Evolutionary conservation across 2,329 filamentous ascomycete genomes (phyloP).

Genomic region (Colletotrichum sp.): DNA sequence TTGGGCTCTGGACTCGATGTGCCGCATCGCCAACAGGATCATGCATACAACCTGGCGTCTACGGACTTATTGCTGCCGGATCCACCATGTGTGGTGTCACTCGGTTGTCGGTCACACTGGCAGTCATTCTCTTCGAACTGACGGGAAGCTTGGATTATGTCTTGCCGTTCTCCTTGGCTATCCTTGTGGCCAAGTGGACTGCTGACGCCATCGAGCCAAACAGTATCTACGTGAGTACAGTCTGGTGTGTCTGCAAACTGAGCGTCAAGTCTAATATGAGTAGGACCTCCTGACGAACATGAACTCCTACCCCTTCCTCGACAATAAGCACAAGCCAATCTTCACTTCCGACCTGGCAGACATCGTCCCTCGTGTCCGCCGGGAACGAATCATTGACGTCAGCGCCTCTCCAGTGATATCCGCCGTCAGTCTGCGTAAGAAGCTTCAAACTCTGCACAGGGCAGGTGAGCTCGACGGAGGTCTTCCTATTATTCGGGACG

Average conservation of each 20-base stretch:
- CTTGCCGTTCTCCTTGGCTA: conserved; percentile 88
- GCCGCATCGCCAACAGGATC: conserved; percentile 73
- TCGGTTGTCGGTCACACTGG: conserved; percentile 87
- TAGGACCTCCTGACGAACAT: conserved; percentile 92
- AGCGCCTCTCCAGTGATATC: conserved; percentile 80
- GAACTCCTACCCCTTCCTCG: conserved; percentile 97
- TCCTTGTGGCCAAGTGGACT: conserved; percentile 97
- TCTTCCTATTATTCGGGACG: conserved; percentile 81
- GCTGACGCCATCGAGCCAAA: conserved; percentile 93
- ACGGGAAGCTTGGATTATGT: conserved; percentile 96
- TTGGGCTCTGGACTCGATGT: conserved; percentile 77
- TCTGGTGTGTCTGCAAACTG: fast-evolving
- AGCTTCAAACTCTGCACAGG: conserved; percentile 81
- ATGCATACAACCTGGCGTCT: conserved; percentile 96
- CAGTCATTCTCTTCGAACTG: conserved; percentile 94
- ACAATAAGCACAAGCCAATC: conserved; percentile 91
- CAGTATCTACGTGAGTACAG: conserved; percentile 79
- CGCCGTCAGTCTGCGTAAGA: conserved; percentile 76
- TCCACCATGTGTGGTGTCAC: conserved; percentile 99
- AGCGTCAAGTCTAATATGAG: conserved; percentile 24
- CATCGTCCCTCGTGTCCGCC: conserved; percentile 78
- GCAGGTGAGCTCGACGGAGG: conserved; percentile 92
- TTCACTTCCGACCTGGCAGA: conserved; percentile 90
- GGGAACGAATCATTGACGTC: conserved; percentile 86
- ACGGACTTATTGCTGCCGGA: conserved; percentile 91